Base-by-base conservation (phyloP, 345 rosid species). In the Dimocarpus longan region DNA sequence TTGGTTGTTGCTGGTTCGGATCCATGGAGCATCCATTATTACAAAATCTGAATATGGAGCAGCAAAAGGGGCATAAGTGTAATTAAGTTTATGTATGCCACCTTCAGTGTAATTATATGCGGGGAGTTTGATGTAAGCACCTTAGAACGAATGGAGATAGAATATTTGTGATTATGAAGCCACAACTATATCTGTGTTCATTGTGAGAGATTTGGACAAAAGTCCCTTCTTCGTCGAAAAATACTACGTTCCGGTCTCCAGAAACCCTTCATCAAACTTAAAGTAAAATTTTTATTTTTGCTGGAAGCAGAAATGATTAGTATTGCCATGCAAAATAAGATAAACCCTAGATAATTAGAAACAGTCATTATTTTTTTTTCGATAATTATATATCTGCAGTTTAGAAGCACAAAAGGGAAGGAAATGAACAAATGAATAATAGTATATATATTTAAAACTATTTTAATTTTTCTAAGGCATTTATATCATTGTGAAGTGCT, bases 121-220 rank as follows among this genome's bases (percentile, higher is more conserved):
- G 6, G 76, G 87, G 5, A 81, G 67, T 60, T 81, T 79, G 5
- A 72, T 63, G 39, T 69, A 65, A 64, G 70, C 22, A 26, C 64
- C 52, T 10, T 64, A 54, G 26, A 19, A 19, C 13, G 73, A n/a
- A 18, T 66, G 19, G 3, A 15, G 42, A 56, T 72, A 69, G 10
- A 19, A 10, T 3, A 57, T 21, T 6, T 70, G 10, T 0, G 79
- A 84, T 11, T 21, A 32, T 57, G n/a, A 81, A 76, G 8, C 65
- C 65, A 50, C n/a, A 54, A 21, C 74, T 15, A 1, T 26, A 26
- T 26, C 28, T 63, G 60, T 0, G 71, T 39, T 40, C 19, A 52
- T 80, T 57, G n/a, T 32, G 73, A 6, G 76, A 80, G 75, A 80
- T 69, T 46, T 62, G 70, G 37, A 68, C 82, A 6, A n/a, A 67